phyloP scores from a whole-genome alignment of 2,329 filamentous ascomycete genomes.

The Verticillium nubilum region DNA sequence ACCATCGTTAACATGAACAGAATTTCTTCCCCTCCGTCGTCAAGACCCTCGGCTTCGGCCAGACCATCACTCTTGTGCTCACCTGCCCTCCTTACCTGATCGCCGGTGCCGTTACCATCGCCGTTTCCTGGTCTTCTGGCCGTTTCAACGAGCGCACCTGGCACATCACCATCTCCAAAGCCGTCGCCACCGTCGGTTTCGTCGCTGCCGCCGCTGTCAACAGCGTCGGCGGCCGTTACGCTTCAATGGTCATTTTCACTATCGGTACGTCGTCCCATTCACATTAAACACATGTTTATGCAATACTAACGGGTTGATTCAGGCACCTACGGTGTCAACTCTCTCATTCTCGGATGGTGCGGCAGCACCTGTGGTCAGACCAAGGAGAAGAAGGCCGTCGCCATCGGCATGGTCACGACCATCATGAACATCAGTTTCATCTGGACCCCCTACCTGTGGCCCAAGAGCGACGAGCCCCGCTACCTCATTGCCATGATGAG shows the following conservation, averaged over 20 bases:
- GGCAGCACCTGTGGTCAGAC: slow-evolving; percentile 33
- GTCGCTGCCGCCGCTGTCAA: slow-evolving; percentile 18
- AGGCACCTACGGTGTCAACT: slow-evolving; percentile 27
- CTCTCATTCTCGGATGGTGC: slow-evolving; percentile 30
- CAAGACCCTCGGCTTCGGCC: slow-evolving; percentile 38
- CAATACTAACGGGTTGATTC: too few relatives aligned
- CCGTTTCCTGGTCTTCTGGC: slow-evolving; percentile 25
- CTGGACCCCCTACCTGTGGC: slow-evolving; percentile 37
- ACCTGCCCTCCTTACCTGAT: slow-evolving; percentile 30
- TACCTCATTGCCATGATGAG: slow-evolving; percentile 30
- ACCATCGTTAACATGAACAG: slow-evolving; percentile 1
- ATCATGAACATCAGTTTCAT: slow-evolving; percentile 25
- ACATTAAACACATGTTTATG: too few relatives aligned
- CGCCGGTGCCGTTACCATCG: slow-evolving; percentile 19
- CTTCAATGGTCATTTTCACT: slow-evolving; percentile 23
- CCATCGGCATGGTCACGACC: slow-evolving; percentile 22
- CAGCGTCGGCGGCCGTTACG: slow-evolving; percentile 20
- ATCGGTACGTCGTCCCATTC: slow-evolving; percentile 8
- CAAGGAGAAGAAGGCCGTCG: slow-evolving; percentile 35
- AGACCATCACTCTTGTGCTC: slow-evolving; percentile 41
- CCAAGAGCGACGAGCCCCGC: slow-evolving; percentile 29
- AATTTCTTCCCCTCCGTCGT: slow-evolving; percentile 33
- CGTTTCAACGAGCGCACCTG: slow-evolving; percentile 35
- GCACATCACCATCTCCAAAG: slow-evolving; percentile 34
- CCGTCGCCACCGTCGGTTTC: slow-evolving; percentile 33